Evolutionary conservation across 805 yeast species (phyloP), one percentile per base, ranked within the genome.

Genomic region (Zygoascus flipseniorum): DNA sequence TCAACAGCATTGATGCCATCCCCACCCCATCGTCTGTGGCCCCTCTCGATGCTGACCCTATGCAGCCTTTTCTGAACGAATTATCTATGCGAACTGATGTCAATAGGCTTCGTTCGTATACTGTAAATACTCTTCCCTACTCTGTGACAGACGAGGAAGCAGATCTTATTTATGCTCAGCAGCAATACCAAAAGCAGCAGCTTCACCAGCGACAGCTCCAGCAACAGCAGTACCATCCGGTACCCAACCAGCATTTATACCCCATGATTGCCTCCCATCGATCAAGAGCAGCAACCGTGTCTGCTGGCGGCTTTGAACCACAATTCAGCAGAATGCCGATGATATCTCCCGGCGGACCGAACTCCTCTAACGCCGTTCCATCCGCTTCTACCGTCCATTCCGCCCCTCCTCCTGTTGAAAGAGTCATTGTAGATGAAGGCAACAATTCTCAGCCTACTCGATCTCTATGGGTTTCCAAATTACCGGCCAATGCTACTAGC

Each of bases 391-490:
- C 44, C 20, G 11, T 11, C 5, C 14, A 8, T 42, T 42, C 44
- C 20, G 11, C 20, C 2, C 6, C 23, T 42, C 9, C 13, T n/a
- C 8, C 44, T 42, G 20, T 16, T 16, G 44, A 42, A 19, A 13
- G 26, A 5, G 44, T 42, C 11, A 32, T 47, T 1, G 50, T 56
- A 46, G 52, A 52, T 31, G 60, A 39, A 48, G n/a, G 20, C 32
- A 19, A 18, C 19, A 48, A 39, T 35, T 20, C 19, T 10, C 43
- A 2, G 72, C 81, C 46, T 65, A 88, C 59, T 82, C 86, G 85
- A 59, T 82, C 88, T 11, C 73, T 92, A 46, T 76, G 90, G 58
- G 74, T 93, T 52, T 86, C 89, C 46, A 89, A 90, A 63, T 76
- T 92, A 50, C 97, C 97, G 11, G 68, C 80, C 19, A 65, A 72